A percentile compares a stretch with the other conserved stretches of the same genome.
These are phyloP conservation scores for Salix arbutifolia DNA, from an alignment of 345 rosid species.

Conservation along the genomic window DNA sequence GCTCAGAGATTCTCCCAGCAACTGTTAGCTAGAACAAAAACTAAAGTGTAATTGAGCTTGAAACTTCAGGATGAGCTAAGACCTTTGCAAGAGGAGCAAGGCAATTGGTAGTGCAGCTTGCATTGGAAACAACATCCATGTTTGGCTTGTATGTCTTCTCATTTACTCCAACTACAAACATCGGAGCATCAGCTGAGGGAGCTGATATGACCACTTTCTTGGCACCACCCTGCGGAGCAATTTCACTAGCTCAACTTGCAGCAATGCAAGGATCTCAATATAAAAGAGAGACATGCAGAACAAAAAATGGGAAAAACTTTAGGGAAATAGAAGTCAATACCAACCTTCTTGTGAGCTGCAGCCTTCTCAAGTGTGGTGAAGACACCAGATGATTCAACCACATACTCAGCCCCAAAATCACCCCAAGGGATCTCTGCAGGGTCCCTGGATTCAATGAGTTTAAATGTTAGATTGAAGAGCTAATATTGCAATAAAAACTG, in stretches of 20 bases:
- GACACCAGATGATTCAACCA: slow-evolving; percentile 92
- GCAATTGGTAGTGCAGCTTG: slow-evolving; percentile 99
- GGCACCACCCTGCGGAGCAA: slow-evolving; percentile 76
- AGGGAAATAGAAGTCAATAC: background rate
- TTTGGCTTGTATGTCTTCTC: slow-evolving; percentile 73
- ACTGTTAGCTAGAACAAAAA: background rate
- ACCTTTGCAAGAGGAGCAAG: slow-evolving; percentile 99
- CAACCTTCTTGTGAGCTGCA: slow-evolving; percentile 74
- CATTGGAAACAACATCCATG: slow-evolving; percentile 97
- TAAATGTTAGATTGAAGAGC: slow-evolving; percentile 2
- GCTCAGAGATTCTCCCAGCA: background rate
- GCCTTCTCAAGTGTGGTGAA: slow-evolving; percentile 90
- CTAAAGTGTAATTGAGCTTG: background rate
- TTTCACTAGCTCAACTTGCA: background rate
- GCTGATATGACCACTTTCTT: slow-evolving; percentile 95
- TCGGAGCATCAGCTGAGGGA: slow-evolving; percentile 99
- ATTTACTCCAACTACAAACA: slow-evolving; percentile 98
- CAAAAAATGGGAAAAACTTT: background rate
- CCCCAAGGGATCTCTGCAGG: slow-evolving; percentile 99
- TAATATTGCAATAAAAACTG: background rate
- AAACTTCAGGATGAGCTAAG: slow-evolving; percentile 16
- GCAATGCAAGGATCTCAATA: background rate
- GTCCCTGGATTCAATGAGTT: slow-evolving; percentile 44
- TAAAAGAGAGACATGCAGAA: background rate
- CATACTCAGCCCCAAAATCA: slow-evolving; percentile 78